Evolutionary conservation across 805 yeast genomes (phyloP).

Genomic region (Wickerhamomyces alni): DNA sequence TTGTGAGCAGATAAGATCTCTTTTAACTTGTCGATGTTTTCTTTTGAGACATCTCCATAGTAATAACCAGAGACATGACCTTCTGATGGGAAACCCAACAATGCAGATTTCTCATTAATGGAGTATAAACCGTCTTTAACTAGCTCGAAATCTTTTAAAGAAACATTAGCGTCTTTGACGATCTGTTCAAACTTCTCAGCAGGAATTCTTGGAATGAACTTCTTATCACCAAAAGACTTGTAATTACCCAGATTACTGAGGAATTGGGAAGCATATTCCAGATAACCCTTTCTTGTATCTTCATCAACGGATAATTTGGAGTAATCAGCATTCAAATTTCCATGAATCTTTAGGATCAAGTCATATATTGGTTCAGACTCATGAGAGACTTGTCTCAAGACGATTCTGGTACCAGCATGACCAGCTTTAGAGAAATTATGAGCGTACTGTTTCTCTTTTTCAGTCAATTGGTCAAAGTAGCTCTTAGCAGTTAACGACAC

Average conservation of each 20-base stretch:
- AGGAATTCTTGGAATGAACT: conserved; percentile 66
- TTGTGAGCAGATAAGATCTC: conserved; percentile 55
- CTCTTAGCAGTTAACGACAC: conserved; percentile 61
- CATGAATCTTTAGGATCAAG: conserved; percentile 56
- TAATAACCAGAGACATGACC: conserved; percentile 78
- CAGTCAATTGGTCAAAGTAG: conserved; percentile 61
- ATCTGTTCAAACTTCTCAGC: conserved; percentile 43
- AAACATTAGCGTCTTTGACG: conserved; percentile 33
- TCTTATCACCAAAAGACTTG: conserved; percentile 85
- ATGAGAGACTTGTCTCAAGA: conserved; percentile 73
- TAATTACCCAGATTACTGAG: conserved; percentile 70
- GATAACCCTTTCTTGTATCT: conserved; percentile 38
- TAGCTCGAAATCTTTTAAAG: conserved; percentile 26
- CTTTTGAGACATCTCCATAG: conserved; percentile 44
- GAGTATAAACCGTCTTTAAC: conserved; percentile 46
- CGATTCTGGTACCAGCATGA: conserved; percentile 77
- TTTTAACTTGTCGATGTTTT: conserved; percentile 64
- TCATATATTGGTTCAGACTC: conserved; percentile 76
- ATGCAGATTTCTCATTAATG: conserved; percentile 37
- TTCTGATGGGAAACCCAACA: conserved; percentile 73
- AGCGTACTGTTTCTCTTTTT: conserved; percentile 63
- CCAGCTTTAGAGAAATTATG: conserved; percentile 81
- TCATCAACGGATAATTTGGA: conserved; percentile 30
- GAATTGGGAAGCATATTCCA: conserved; percentile 74
- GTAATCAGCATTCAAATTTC: conserved; percentile 41